These are phyloP conservation scores for Eucalyptus sp. DNA, from an alignment of 345 rosid species.

Conservation along the genomic window DNA sequence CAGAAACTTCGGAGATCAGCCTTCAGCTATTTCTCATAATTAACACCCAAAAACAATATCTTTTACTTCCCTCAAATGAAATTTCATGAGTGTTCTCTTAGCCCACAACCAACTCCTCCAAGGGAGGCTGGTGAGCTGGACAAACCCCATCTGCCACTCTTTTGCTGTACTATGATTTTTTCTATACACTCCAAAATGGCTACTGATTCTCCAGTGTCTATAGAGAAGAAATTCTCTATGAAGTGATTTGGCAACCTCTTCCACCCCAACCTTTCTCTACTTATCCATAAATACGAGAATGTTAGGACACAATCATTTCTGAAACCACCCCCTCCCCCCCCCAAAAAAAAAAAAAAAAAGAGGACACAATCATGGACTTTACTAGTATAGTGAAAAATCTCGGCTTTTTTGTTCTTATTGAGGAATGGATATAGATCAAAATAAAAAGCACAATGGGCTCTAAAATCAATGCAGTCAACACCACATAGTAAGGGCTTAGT, in stretches of 20 bases:
- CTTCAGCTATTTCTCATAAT: background rate
- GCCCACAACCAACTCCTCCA: background rate
- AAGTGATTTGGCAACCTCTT: background rate
- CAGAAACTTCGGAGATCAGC: background rate
- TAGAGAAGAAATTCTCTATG: background rate
- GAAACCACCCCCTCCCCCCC: rapidly evolving
- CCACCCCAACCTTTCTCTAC: background rate
- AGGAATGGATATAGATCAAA: background rate
- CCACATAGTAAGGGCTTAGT: background rate
- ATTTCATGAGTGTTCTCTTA: background rate
- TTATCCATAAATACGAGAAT: background rate
- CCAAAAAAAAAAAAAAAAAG: too few relatives aligned
- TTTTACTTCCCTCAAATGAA: background rate
- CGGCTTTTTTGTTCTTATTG: background rate
- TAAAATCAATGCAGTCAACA: background rate
- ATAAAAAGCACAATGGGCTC: background rate
- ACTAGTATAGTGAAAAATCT: background rate
- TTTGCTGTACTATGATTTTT: background rate
- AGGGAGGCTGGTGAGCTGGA: background rate
- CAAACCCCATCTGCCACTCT: background rate
- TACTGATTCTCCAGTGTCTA: background rate
- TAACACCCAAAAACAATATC: background rate
- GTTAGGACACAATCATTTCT: background rate
- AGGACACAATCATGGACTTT: background rate
- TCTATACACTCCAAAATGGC: background rate